phyloP scores from a whole-genome alignment of 805 yeast species.

The Suhomyces pyralidae region DNA sequence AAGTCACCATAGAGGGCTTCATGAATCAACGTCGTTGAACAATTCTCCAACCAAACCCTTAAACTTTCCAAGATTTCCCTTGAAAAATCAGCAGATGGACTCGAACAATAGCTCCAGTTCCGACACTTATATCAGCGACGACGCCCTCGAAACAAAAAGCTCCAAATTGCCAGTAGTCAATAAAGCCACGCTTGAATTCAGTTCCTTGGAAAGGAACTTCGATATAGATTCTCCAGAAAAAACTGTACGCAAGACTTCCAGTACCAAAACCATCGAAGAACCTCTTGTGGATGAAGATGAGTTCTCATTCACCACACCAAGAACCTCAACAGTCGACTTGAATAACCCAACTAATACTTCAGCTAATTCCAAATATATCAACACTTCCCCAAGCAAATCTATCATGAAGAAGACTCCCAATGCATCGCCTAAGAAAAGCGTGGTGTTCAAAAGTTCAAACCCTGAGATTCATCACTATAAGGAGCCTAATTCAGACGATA shows the following conservation, averaged over 20 bases:
- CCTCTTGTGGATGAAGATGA: constrained; percentile 18
- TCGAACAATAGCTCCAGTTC: constrained; percentile 34
- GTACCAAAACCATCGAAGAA: not conserved
- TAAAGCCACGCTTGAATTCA: constrained; percentile 1
- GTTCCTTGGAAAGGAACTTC: constrained; percentile 22
- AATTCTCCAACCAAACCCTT: constrained; percentile 35
- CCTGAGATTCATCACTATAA: constrained; percentile 34
- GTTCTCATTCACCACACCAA: constrained; percentile 25
- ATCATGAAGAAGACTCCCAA: constrained; percentile 30
- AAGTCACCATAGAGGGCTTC: not conserved
- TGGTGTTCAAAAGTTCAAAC: constrained; percentile 28
- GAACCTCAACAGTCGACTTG: constrained; percentile 17
- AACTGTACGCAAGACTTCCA: not conserved
- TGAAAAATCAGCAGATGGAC: constrained; percentile 4
- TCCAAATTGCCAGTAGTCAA: not conserved
- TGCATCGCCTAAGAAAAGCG: constrained; percentile 38
- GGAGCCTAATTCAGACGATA: constrained; percentile 5
- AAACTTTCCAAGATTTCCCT: constrained; percentile 19
- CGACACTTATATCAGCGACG: constrained; percentile 41
- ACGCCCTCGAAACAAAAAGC: constrained; percentile 4
- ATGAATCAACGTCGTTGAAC: constrained; percentile 10
- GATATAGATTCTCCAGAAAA: constrained; percentile 14
- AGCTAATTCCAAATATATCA: constrained; percentile 2
- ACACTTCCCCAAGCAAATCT: constrained; percentile 36
- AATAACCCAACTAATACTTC: constrained; percentile 6